Conservation (phyloP, 108 stramenopile species). For the Cyclostephanos tholiformis region DNA sequence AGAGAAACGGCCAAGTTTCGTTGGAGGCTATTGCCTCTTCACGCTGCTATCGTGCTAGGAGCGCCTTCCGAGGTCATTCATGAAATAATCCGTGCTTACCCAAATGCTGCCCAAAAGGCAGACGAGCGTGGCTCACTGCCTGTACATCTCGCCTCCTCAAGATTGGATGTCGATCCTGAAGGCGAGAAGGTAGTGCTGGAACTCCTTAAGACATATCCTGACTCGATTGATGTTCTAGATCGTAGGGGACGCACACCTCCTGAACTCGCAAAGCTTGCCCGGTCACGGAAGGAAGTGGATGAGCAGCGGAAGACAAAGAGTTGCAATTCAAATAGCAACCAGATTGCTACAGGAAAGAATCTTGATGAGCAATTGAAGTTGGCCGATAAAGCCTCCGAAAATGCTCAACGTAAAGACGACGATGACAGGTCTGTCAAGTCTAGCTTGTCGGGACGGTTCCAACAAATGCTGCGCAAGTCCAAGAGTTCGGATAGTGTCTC, state of each 20-base stretch:
- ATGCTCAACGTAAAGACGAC: constrained; percentile 23
- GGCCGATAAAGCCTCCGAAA: not conserved
- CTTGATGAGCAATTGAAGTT: not conserved
- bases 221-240: constrained; percentile 47
- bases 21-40: constrained; percentile 52
- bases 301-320: constrained; percentile 29
- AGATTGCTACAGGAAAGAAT: constrained; percentile 19
- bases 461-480: constrained; percentile 34
- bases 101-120: constrained; percentile 32
- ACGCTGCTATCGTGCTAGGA: constrained; percentile 49
- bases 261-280: constrained; percentile 46
- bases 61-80: constrained; percentile 41
- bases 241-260: constrained; percentile 46
- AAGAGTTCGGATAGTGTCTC: constrained; percentile 36
- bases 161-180: constrained; percentile 47
- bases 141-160: constrained; percentile 49
- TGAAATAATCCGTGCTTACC: constrained; percentile 40
- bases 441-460: constrained; percentile 39
- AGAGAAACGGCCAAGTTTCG: constrained; percentile 19
- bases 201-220: constrained; percentile 39
- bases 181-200: constrained; percentile 51
- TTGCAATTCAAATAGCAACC: not conserved
- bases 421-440: constrained; percentile 38
- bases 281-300: constrained; percentile 41
- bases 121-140: constrained; percentile 50